Percentiles rank a stretch among this genome's conserved stretches.
Evolutionary conservation across 2,329 filamentous ascomycete genomes (phyloP).

Genomic region (Claviceps cyperi): DNA sequence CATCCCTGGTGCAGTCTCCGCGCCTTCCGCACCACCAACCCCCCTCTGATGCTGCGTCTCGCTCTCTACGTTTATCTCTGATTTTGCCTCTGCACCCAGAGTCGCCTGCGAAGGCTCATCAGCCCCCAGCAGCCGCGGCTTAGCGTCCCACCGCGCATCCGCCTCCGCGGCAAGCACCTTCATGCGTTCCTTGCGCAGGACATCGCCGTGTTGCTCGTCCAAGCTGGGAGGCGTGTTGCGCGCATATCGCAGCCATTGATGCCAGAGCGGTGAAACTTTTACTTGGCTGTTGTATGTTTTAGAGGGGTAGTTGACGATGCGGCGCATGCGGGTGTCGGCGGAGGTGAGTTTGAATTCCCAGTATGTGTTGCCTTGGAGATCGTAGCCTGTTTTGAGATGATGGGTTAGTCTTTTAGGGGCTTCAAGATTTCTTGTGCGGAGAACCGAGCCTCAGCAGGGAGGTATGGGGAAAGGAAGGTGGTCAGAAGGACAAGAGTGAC

Average conservation of each 20-base stretch:
- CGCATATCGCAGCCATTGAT: conserved; percentile 53
- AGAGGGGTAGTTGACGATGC: conserved; percentile 46
- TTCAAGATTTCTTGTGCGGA: too few relatives aligned
- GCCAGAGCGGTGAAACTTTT: conserved; percentile 46
- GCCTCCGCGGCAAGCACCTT: conserved; percentile 44
- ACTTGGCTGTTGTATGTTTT: conserved; percentile 40
- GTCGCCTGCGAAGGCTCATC: conserved; percentile 5
- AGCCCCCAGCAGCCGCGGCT: conserved; percentile 33
- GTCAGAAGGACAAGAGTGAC: not conserved
- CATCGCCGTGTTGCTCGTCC: conserved; percentile 40
- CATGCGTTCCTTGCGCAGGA: conserved; percentile 36
- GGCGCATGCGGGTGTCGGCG: conserved; percentile 35
- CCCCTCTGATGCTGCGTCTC: not conserved
- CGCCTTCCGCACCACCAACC: conserved; percentile 6
- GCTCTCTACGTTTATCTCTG: not conserved
- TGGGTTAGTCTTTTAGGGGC: too few relatives aligned
- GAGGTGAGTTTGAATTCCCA: conserved; percentile 47
- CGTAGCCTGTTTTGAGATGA: conserved; percentile 32
- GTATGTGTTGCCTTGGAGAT: conserved; percentile 53
- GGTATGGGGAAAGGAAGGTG: too few relatives aligned
- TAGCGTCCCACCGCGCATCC: conserved; percentile 49
- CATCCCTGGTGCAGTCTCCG: conserved; percentile 1
- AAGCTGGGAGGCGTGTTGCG: conserved; percentile 39
- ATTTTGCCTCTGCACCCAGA: not conserved
- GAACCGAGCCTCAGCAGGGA: too few relatives aligned